Evolutionary conservation across 495 filamentous ascomycete species (phyloP).

Genomic region (Friedmanniomyces simplex): DNA sequence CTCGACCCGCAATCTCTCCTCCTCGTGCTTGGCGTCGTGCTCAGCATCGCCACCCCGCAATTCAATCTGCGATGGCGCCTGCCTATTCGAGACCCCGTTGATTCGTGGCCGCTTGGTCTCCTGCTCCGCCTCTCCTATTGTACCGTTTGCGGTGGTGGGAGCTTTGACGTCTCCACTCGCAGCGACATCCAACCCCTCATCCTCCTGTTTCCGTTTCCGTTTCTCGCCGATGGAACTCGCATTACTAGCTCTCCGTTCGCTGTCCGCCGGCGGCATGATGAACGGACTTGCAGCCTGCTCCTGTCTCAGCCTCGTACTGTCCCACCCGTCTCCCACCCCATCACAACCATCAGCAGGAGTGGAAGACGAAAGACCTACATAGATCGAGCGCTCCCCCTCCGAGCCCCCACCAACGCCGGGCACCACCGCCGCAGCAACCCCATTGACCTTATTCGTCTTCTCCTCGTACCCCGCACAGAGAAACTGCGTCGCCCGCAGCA

Average conservation of each 20-base stretch:
- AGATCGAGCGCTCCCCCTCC: slow-evolving; percentile 27
- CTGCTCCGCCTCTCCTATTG: neutral
- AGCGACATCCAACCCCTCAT: neutral
- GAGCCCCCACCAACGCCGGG: neutral
- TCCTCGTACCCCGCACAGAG: slow-evolving; percentile 68
- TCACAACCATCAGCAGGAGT: neutral
- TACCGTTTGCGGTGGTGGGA: neutral
- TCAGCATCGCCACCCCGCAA: neutral
- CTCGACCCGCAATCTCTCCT: slow-evolving; percentile 9
- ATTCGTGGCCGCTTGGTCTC: slow-evolving; percentile 7
- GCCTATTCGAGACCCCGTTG: neutral
- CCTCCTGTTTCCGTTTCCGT: slow-evolving; percentile 15
- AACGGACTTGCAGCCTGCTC: neutral
- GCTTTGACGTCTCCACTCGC: neutral
- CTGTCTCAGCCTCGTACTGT: slow-evolving; percentile 9
- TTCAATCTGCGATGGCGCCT: neutral
- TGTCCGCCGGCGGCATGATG: neutral
- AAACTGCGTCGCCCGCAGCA: slow-evolving; percentile 54
- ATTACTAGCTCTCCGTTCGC: slow-evolving; percentile 6
- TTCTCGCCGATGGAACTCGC: slow-evolving; percentile 14
- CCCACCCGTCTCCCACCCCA: neutral
- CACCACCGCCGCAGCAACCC: neutral
- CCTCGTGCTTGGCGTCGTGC: slow-evolving; percentile 8
- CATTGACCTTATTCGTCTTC: slow-evolving; percentile 39
- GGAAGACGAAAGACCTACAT: slow-evolving; percentile 24